Evolutionary conservation across 805 yeast genomes (phyloP).

Genomic region (Monosporozyma servazzii): DNA sequence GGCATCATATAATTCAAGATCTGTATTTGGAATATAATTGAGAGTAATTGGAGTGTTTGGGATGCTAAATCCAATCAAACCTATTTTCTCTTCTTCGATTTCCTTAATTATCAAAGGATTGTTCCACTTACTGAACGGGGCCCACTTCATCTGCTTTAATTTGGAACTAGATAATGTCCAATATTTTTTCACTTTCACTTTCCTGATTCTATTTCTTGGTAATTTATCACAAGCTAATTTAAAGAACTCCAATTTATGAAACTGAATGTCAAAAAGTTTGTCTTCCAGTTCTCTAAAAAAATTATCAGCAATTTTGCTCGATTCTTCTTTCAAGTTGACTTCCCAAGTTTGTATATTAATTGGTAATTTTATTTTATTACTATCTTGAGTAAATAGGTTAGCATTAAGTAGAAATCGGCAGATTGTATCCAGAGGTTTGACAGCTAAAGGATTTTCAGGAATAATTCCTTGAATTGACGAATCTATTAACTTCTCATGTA

Average conservation of each 20-base stretch:
- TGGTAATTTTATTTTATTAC: background rate
- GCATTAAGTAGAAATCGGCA: background rate
- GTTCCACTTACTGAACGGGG: constrained; percentile 11
- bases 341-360: background rate
- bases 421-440: background rate
- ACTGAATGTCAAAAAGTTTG: constrained; percentile 11
- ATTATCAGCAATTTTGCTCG: background rate
- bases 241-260: constrained; percentile 16
- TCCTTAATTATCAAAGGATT: background rate
- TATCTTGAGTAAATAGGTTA: background rate
- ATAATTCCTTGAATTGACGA: background rate
- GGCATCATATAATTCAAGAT: background rate
- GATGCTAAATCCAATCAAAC: background rate
- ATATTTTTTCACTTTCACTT: background rate
- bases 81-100: background rate
- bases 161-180: constrained; percentile 15
- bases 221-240: constrained; percentile 3
- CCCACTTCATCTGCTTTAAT: constrained; percentile 14
- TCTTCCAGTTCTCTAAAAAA: constrained; percentile 2
- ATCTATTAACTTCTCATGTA: background rate
- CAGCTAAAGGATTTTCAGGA: background rate
- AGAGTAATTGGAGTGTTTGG: background rate
- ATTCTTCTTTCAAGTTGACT: background rate
- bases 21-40: background rate
- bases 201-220: background rate